Percentiles rank a stretch among this genome's conserved stretches.
phyloP scores from a whole-genome alignment of 1,284 basidiomycete genomes.

The Amylostereum areolatum region DNA sequence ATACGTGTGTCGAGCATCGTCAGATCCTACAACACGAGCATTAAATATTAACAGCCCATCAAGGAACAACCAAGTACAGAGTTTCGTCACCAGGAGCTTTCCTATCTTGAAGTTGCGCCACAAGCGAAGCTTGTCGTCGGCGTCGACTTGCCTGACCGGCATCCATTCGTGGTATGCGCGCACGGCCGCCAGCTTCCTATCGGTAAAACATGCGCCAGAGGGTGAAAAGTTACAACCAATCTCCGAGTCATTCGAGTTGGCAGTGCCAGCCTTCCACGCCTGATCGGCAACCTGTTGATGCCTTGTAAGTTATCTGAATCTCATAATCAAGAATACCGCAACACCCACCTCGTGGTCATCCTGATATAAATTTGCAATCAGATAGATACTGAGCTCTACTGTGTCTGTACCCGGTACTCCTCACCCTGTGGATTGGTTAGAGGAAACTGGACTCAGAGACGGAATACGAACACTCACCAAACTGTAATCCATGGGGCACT shows the following conservation, averaged over 20 bases:
- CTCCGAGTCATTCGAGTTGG: slow-evolving; percentile 55
- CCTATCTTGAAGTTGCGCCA: slow-evolving; percentile 67
- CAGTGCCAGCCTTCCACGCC: slow-evolving; percentile 58
- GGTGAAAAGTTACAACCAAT: slow-evolving; percentile 49
- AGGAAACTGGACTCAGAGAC: too few relatives aligned
- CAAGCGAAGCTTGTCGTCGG: slow-evolving; percentile 56
- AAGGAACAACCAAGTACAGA: not conserved
- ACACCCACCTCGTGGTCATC: slow-evolving; percentile 49
- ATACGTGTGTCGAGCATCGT: slow-evolving; percentile 59
- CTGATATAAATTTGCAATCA: slow-evolving; percentile 16
- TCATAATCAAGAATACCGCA: not conserved
- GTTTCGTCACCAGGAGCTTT: slow-evolving; percentile 34
- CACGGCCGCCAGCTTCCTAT: slow-evolving; percentile 57
- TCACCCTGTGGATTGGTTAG: too few relatives aligned
- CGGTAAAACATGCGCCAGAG: slow-evolving; percentile 55
- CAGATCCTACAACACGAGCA: slow-evolving; percentile 29
- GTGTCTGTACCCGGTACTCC: too few relatives aligned
- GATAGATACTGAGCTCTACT: not conserved
- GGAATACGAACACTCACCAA: slow-evolving; percentile 32
- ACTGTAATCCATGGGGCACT: slow-evolving; percentile 54
- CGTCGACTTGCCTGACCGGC: slow-evolving; percentile 59
- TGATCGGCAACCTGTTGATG: slow-evolving; percentile 49
- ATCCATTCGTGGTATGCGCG: slow-evolving; percentile 69
- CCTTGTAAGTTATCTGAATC: not conserved
- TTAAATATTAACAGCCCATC: not conserved